These are phyloP conservation scores for Crinitomyces ghanaensis DNA, from an alignment of 805 yeast genomes.

Conservation along the genomic window DNA sequence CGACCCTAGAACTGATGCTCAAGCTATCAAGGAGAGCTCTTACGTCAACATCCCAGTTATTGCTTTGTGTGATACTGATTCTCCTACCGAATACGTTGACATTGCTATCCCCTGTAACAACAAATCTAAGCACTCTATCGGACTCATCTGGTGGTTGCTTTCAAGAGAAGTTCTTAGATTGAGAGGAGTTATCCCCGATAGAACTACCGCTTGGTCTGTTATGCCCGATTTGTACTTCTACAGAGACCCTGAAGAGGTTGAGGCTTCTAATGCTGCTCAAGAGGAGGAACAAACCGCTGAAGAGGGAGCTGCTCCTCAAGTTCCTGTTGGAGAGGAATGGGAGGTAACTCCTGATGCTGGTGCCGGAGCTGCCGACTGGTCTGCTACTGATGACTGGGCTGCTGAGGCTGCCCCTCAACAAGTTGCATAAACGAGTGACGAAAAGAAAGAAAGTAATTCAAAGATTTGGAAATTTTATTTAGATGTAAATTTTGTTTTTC, in stretches of 20 bases:
- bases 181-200: slow-evolving; percentile 94
- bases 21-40: slow-evolving; percentile 99
- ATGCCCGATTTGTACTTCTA: slow-evolving; percentile 99
- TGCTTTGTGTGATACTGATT: slow-evolving; percentile 97
- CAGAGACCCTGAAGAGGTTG: slow-evolving; percentile 99
- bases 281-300: slow-evolving; percentile 54
- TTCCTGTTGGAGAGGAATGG: slow-evolving; percentile 46
- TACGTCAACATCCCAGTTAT: slow-evolving; percentile 99
- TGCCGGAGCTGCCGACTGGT: slow-evolving; percentile 53
- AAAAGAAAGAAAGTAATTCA: neutral
- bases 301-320: slow-evolving; percentile 57
- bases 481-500: neutral
- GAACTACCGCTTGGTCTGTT: slow-evolving; percentile 95
- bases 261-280: slow-evolving; percentile 56
- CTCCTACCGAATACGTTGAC: slow-evolving; percentile 98
- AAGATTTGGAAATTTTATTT: neutral
- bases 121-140: slow-evolving; percentile 99
- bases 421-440: too few relatives aligned
- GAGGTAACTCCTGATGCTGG: slow-evolving; percentile 30
- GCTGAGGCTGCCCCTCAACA: slow-evolving; percentile 29
- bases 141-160: slow-evolving; percentile 98
- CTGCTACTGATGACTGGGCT: slow-evolving; percentile 37
- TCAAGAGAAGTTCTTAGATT: slow-evolving; percentile 99
- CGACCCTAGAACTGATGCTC: slow-evolving; percentile 99
- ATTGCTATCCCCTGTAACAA: slow-evolving; percentile 99